These are phyloP conservation scores for Sarocladium brachiariae DNA, from an alignment of 2,329 filamentous ascomycete genomes.

Conservation along the genomic window DNA sequence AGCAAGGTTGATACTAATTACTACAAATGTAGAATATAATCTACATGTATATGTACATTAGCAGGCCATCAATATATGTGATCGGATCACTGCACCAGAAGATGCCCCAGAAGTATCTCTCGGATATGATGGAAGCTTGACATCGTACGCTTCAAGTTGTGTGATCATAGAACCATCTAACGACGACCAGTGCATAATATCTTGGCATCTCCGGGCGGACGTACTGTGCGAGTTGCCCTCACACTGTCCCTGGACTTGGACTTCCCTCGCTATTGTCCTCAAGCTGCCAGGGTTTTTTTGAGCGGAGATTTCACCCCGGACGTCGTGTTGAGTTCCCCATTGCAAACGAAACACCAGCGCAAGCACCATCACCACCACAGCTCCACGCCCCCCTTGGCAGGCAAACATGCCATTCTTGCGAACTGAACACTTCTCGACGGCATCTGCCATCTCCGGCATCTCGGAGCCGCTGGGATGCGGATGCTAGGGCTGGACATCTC, in stretches of 20 bases:
- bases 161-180: not conserved
- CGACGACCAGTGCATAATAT: too few relatives aligned
- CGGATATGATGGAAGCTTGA: constrained; percentile 2
- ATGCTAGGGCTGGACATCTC: not conserved
- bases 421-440: not conserved
- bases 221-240: not conserved
- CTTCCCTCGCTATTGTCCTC: not conserved
- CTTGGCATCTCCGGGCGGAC: too few relatives aligned
- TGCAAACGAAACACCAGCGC: constrained; percentile 1
- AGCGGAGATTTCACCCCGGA: constrained; percentile 6
- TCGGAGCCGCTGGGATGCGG: not conserved
- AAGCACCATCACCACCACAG: not conserved
- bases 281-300: not conserved
- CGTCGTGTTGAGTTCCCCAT: not conserved
- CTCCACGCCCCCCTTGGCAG: constrained; percentile 7
- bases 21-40: too few relatives aligned
- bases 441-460: not conserved
- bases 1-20: not conserved
- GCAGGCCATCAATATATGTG: too few relatives aligned
- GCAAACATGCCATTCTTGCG: constrained; percentile 1
- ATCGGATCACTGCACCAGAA: not conserved
- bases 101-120: not conserved
- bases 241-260: not conserved
- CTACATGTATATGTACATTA: too few relatives aligned
- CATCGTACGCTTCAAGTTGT: not conserved